phyloP scores from a whole-genome alignment of 2,329 filamentous ascomycete species.

The Colletotrichum coccodes region DNA sequence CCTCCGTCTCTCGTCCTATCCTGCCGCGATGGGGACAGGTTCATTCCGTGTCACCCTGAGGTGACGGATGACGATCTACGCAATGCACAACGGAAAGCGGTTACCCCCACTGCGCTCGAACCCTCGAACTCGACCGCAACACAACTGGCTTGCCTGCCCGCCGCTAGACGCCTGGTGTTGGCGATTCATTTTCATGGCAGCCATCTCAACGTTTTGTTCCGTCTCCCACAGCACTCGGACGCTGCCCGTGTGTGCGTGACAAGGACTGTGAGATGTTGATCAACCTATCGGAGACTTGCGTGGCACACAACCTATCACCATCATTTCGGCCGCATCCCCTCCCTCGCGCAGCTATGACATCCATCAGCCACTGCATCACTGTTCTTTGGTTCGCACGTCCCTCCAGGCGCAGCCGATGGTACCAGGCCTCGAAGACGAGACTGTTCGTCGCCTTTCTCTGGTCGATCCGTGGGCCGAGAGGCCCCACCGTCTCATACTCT shows the following conservation, averaged over 20 bases:
- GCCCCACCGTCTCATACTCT: constrained; percentile 3
- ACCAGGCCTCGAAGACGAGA: background rate
- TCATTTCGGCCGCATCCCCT: background rate
- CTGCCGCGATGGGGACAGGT: constrained; percentile 11
- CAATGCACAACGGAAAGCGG: background rate
- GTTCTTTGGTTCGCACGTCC: constrained; percentile 13
- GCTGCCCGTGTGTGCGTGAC: background rate
- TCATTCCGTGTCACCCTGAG: constrained; percentile 4
- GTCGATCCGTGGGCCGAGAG: constrained; percentile 2
- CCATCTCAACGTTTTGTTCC: background rate
- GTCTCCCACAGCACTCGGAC: constrained; percentile 8
- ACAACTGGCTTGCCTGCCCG: background rate
- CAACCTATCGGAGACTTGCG: constrained; percentile 1
- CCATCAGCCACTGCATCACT: constrained; percentile 5
- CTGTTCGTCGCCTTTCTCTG: background rate
- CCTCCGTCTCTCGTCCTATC: background rate
- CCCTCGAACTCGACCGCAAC: background rate
- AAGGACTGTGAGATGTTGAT: constrained; percentile 6
- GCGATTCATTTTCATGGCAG: background rate
- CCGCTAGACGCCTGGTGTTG: background rate
- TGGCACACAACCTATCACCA: background rate
- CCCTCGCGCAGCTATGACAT: background rate
- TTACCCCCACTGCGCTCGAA: background rate
- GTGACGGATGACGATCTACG: background rate
- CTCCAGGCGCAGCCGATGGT: background rate